Evolutionary conservation across 2,329 filamentous ascomycete genomes (phyloP), one percentile per base, ranked within the genome.

Genomic region (Hypoxylon sp.): DNA sequence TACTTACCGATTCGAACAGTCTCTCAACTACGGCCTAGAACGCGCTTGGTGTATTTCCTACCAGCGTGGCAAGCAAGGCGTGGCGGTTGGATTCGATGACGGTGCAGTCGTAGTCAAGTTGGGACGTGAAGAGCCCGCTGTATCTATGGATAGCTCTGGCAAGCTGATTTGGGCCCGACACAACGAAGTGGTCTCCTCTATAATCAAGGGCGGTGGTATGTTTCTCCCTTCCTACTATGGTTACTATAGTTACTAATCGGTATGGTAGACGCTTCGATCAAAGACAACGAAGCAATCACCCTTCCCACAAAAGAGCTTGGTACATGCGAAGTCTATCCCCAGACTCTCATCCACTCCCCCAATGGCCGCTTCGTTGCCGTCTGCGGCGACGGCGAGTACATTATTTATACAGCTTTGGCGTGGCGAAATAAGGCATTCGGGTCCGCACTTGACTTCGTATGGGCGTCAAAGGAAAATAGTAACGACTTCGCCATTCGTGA

Each of bases 401-500:
- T 98, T 80, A 97, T 98, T 76, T 98, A 98, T 84, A 98, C 96
- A 29, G 94, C 96, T 62, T 87, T 98, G 65, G 95, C 95, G 2
- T 97, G 97, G 88, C 91, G 96, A 79, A 98, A 99, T 83, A 98
- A 98, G 84, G 94, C 94, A 3, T 99, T 99, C 77, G 96, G 96
- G 22, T 94, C 93, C 44, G 96, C 95, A 5, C 84, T 98, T 57
- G 96, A 99, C 82, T 99, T 99, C 80, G 94, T 93, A 10, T 99
- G 96, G 96, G 95, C 92, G 0, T 93, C 93, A 48, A 98, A 97
- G 82, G 95, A 98, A 65, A 97, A 98, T 82, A 97, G 94, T 83
- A 98, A 98, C 80, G 96, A 99, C 80, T 98, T 97, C 78, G 96
- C 96, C 42, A 98, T 99, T 74, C 91, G 96, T 37, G 96, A 99